Evolutionary conservation across 345 rosid species (phyloP).

Genomic region (Citrus mangshanensis): DNA sequence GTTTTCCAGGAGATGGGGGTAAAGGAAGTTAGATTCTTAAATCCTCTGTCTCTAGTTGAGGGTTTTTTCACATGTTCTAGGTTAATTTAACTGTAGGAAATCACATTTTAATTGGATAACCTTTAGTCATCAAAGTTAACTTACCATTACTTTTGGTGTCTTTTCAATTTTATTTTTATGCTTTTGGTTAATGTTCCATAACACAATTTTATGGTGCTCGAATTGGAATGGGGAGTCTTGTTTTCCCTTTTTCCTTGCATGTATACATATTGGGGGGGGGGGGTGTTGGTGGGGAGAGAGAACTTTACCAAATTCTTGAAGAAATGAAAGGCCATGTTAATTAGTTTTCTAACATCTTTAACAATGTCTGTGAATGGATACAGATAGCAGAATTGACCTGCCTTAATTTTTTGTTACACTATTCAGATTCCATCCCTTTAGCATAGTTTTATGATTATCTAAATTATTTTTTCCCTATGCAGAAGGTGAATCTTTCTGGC

Average conservation of each 20-base stretch:
- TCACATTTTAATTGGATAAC: neutral
- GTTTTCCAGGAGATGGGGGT: neutral
- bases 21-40: conserved; percentile 3
- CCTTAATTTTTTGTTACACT: neutral
- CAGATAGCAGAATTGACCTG: neutral
- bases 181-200: neutral
- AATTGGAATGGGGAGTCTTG: neutral
- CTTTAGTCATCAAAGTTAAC: neutral
- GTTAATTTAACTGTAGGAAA: neutral
- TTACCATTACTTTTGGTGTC: neutral
- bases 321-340: neutral
- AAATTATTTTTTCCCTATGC: conserved; percentile 18
- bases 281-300: no score
- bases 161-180: neutral
- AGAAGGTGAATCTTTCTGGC: conserved; percentile 68
- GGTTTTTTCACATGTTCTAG: neutral
- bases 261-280: no score
- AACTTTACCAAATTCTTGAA: neutral
- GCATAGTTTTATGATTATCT: neutral
- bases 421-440: neutral
- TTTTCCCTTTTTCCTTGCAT: neutral
- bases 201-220: neutral
- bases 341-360: neutral
- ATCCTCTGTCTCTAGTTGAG: neutral
- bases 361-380: neutral